Base-by-base conservation (phyloP, 192 early-diverging fungal genomes). In the Coemansia sp. region DNA sequence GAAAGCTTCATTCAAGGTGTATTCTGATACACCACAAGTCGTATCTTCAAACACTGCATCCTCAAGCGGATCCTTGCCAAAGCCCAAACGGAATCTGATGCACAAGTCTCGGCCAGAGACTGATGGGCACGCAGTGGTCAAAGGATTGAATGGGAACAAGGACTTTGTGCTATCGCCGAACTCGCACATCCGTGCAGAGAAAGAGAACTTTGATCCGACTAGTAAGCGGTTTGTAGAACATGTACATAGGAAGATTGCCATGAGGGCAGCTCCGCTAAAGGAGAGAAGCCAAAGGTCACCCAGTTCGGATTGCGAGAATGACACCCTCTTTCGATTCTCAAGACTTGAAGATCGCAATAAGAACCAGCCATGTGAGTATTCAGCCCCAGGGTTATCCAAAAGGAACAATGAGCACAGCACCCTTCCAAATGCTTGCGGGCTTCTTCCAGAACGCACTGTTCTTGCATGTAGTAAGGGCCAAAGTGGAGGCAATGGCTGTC, bases 141-240 rank as follows among this genome's bases (percentile, higher is more conserved):
- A 66, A n/a, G 64, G 63, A 11, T 48, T 63, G 3, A 63, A 26
- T 11, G 37, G 47, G 4, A 71, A 67, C 52, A 70, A 63, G 39
- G 56, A 32, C 49, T 63, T 70, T 52, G 39, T 16, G 6, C 62
- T 78, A 10, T 73, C 76, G 11, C 76, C 76, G 12, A 65, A 59
- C 39, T 78, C 76, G 18, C 71, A 62, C 13, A 46, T 73, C 37
- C 37, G 52, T n/a, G 67, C 71, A 0, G 71, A 73, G 55, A 78
- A 78, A 67, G 76, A 78, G 63, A 78, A 78, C 60, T 78, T 78
- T 69, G 76, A 78, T 48, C 67, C 67, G 11, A 54, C 69, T 41
- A 59, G 45, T 36, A 73, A 73, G 43, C 59, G 66, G 19, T 41
- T 78, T 51, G 71, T 57, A 51, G 47, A 32, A 22, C 4, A 37